Evolutionary conservation across 2,329 filamentous ascomycete genomes (phyloP), one percentile per base, ranked within the genome.

Genomic region (Fusarium staphyleae): DNA sequence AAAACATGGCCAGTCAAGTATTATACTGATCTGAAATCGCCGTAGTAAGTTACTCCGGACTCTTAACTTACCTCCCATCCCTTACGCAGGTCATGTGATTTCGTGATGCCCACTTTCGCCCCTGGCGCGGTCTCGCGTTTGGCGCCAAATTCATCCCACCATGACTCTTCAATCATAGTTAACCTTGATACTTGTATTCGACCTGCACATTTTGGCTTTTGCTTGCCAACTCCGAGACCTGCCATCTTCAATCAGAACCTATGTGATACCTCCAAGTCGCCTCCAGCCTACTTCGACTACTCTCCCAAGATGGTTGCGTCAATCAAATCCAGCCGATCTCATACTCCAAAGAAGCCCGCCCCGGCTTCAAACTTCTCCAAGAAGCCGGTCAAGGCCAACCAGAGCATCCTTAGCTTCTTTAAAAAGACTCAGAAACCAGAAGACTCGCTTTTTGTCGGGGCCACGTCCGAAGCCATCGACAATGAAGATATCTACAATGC

Each of bases 341-440:
- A 63, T 39, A 72, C 70, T 6, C 71, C 72, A 19, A 70, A 61
- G 55, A 76, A 73, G 50, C 50, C 71, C 12, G 42, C 52, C 10
- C 50, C 65, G 3, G 40, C 51, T 15, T 57, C 63, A 3, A 52
- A 65, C 19, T 41, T 65, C 4, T 51, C 66, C n/a, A 75, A 73
- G 60, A 75, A 72, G 43, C 67, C 75, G 3, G 63, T 66, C 15
- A 75, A 75, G 32, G 75, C 76, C 1, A 90, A 90, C 64, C 78
- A 79, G 6, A 91, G 86, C 58, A 91, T 91, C 26, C 74, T 91
- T 12, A 90, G 74, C 58, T 92, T 91, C 71, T 92, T 92, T 69
- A 86, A 89, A 66, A 91, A 90, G 67, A 78, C 83, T 0, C 81
- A 84, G 32, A 81, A 82, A 45, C 75, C 81, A 50, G 80, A 87